A percentile compares a stretch with the other conserved stretches of the same genome.
Conservation (phyloP, 2,329 filamentous ascomycete species). For the Phyllosticta ampelicida region DNA sequence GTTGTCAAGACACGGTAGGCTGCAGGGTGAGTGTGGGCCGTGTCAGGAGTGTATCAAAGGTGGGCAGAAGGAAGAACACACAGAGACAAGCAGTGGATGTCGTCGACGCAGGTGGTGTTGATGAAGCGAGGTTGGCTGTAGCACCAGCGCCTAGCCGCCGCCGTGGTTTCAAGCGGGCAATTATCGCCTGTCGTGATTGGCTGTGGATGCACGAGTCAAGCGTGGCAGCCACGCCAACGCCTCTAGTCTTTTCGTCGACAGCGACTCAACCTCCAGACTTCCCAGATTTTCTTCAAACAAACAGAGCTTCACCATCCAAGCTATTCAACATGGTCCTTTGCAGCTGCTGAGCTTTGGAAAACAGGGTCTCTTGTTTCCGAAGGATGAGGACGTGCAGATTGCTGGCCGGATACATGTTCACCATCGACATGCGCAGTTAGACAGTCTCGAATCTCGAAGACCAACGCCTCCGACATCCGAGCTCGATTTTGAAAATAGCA, state of each 20-base stretch:
- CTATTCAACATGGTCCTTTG: background rate
- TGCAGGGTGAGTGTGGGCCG: background rate
- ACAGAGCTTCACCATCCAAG: background rate
- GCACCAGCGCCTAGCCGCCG: conserved; percentile 2
- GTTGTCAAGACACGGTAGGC: background rate
- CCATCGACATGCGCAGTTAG: background rate
- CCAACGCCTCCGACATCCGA: background rate
- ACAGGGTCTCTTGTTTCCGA: background rate
- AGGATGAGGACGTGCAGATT: background rate
- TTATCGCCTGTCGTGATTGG: conserved; percentile 1
- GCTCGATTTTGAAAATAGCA: background rate
- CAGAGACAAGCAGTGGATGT: background rate
- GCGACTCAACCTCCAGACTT: background rate
- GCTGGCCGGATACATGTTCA: background rate
- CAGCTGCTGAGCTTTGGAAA: background rate
- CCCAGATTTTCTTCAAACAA: background rate
- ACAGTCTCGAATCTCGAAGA: background rate
- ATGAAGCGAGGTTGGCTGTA: background rate
- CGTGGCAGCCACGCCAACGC: background rate
- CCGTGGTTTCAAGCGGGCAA: conserved; percentile 3
- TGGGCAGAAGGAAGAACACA: background rate
- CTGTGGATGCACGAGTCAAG: background rate
- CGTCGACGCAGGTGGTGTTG: conserved; percentile 1
- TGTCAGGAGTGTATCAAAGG: conserved; percentile 2
- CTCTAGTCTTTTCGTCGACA: background rate